Conservation (phyloP, 2,329 filamentous ascomycete species). For the Arthrinium puccinioides region DNA sequence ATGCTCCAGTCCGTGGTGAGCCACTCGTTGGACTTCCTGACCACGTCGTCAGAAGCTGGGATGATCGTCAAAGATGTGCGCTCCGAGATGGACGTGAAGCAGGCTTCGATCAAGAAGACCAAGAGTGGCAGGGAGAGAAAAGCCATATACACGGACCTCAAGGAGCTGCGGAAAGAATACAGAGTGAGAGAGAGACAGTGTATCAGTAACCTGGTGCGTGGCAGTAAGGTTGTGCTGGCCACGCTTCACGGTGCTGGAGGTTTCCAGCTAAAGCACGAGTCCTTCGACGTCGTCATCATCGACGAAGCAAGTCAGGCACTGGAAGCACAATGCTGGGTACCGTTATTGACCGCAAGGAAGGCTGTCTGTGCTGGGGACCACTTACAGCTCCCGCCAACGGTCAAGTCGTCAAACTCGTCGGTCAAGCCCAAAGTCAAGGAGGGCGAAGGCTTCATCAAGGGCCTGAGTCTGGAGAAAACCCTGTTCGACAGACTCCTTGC, state of each 20-base stretch:
- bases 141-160: slow-evolving; percentile 78
- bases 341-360: slow-evolving; percentile 72
- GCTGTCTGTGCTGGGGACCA: slow-evolving; percentile 91
- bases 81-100: slow-evolving; percentile 87
- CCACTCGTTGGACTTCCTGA: slow-evolving; percentile 87
- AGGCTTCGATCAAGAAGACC: slow-evolving; percentile 82
- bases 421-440: slow-evolving; percentile 27
- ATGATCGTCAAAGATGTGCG: slow-evolving; percentile 85
- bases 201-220: slow-evolving; percentile 64
- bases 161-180: slow-evolving; percentile 81
- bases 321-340: slow-evolving; percentile 96
- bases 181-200: slow-evolving; percentile 77
- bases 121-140: slow-evolving; percentile 71
- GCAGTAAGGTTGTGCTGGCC: slow-evolving; percentile 82
- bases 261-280: slow-evolving; percentile 68
- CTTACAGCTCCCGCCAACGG: slow-evolving; percentile 86
- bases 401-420: slow-evolving; percentile 67
- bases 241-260: slow-evolving; percentile 91
- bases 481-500: slow-evolving; percentile 83
- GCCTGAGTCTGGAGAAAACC: slow-evolving; percentile 72
- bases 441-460: slow-evolving; percentile 32
- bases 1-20: slow-evolving; percentile 80
- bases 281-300: slow-evolving; percentile 90
- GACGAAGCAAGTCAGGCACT: slow-evolving; percentile 95
- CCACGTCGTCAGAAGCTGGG: slow-evolving; percentile 82